These are phyloP conservation scores for Ceratobasidium sp. DNA, from an alignment of 1,284 basidiomycete species.

Conservation along the genomic window DNA sequence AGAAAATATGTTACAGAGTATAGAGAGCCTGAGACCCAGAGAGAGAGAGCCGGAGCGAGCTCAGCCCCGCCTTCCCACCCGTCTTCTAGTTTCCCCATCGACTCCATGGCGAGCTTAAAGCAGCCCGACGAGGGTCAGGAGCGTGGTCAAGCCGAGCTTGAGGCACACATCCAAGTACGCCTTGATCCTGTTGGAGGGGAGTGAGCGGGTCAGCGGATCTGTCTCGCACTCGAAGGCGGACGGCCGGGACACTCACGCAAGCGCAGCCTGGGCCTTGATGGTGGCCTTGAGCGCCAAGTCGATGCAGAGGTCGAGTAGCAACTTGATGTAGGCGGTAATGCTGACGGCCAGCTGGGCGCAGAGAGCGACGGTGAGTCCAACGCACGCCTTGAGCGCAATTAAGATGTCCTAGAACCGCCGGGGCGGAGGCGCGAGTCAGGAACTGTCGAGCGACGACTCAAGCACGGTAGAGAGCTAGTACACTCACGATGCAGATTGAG, in stretches of 20 bases:
- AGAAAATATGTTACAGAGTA: background rate
- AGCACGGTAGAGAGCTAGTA: background rate
- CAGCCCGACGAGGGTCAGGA: constrained; percentile 18
- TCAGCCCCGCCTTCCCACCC: background rate
- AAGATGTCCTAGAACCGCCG: background rate
- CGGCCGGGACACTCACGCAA: constrained; percentile 23
- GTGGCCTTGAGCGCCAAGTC: background rate
- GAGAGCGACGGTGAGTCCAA: background rate
- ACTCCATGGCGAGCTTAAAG: background rate
- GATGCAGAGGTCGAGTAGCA: constrained; percentile 3
- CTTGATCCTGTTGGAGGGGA: background rate
- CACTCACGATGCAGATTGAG: constrained; percentile 22
- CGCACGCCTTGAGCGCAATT: background rate
- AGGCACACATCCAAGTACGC: background rate
- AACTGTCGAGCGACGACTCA: background rate
- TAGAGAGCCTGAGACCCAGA: background rate
- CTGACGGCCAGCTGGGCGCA: background rate
- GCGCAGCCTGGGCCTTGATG: background rate
- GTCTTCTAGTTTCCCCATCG: background rate
- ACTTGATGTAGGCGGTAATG: background rate
- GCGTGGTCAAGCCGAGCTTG: background rate
- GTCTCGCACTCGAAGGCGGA: background rate
- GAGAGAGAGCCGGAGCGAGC: background rate
- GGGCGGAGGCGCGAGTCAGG: background rate
- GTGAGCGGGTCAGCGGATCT: background rate